phyloP scores from a whole-genome alignment of 352 stramenopile species.

The Phytopythium boreale region DNA sequence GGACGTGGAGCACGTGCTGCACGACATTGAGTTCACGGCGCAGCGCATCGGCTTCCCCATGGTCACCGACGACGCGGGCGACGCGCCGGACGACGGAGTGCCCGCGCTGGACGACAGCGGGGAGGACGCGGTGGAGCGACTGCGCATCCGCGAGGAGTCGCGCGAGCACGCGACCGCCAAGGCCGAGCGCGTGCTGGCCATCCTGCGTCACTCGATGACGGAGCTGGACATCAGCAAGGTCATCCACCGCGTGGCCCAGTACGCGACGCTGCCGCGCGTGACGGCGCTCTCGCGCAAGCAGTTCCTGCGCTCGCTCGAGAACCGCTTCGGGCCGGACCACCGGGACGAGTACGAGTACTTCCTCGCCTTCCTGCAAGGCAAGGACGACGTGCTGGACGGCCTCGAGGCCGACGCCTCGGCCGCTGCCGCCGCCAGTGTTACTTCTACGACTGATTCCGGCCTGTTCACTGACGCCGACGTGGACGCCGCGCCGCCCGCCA shows the following conservation, averaged over 20 bases:
- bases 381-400: conserved; percentile 67
- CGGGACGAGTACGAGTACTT: conserved; percentile 63
- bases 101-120: conserved; percentile 13
- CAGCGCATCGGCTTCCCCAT: conserved; percentile 75
- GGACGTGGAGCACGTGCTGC: conserved; percentile 18
- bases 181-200: conserved; percentile 73
- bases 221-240: conserved; percentile 82
- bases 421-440: not conserved
- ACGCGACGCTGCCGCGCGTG: conserved; percentile 72
- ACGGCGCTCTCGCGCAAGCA: conserved; percentile 72
- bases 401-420: conserved; percentile 46
- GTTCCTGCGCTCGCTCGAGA: conserved; percentile 73
- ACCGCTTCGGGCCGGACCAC: conserved; percentile 55
- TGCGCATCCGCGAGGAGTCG: conserved; percentile 64
- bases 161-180: conserved; percentile 60
- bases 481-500: conserved; percentile 34
- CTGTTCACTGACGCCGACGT: not conserved
- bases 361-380: conserved; percentile 70
- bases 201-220: conserved; percentile 81
- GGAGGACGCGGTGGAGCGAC: conserved; percentile 2
- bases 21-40: conserved; percentile 67
- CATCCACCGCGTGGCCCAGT: conserved; percentile 77
- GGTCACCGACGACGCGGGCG: conserved; percentile 31
- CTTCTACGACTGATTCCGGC: no score
- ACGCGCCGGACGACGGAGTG: not conserved